Conservation (phyloP, 257 asterid genomes). For the Solanum clarkiae region DNA sequence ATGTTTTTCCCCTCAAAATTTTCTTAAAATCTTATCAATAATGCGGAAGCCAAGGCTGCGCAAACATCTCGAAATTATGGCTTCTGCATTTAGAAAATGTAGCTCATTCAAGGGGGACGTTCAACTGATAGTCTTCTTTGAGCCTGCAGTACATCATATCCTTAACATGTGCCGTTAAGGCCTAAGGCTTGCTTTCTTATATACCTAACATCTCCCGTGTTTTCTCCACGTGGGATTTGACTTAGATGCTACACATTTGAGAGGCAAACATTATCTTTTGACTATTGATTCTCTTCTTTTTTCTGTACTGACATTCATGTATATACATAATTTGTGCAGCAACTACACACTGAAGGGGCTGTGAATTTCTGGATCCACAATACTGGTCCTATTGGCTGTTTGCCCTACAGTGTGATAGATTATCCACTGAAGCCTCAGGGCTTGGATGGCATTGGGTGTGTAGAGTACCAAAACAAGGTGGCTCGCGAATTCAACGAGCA, state of each 20-base stretch:
- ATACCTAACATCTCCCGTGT: neutral
- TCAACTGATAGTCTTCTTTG: neutral
- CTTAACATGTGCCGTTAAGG: neutral
- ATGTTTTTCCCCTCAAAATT: neutral
- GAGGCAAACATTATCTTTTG: neutral
- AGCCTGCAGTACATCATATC: neutral
- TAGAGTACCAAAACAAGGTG: constrained; percentile 24
- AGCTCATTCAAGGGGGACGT: neutral
- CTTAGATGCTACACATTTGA: neutral
- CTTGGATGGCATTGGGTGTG: constrained; percentile 20
- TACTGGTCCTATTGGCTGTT: constrained; percentile 47
- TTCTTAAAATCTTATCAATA: neutral
- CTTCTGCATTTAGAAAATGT: neutral
- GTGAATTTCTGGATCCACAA: constrained; percentile 41
- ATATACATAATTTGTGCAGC: constrained; percentile 6
- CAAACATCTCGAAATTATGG: neutral
- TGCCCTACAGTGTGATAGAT: constrained; percentile 16
- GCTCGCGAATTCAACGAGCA: constrained; percentile 29
- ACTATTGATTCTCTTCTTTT: neutral
- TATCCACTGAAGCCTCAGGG: constrained; percentile 12
- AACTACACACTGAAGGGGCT: constrained; percentile 26
- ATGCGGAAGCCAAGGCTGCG: neutral
- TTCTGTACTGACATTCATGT: neutral
- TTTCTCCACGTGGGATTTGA: neutral
- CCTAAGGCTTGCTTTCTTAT: neutral